These are phyloP conservation scores for Starmerella scarabaei DNA, from an alignment of 805 yeast genomes.

Conservation along the genomic window DNA sequence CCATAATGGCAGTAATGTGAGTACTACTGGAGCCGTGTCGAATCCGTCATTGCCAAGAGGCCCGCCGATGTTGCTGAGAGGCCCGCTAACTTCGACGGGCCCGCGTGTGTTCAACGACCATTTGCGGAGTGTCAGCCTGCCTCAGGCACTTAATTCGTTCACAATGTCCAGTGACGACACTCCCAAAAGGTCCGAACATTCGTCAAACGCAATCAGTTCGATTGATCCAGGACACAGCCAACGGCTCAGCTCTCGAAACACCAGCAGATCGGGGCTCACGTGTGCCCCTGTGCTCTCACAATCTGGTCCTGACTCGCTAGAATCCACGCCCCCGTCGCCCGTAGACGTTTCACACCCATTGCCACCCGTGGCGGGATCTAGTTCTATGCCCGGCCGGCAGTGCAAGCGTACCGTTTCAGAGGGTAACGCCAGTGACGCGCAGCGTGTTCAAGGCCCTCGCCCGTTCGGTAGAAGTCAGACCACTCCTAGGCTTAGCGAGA, in stretches of 20 bases:
- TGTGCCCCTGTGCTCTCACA: too few species aligned
- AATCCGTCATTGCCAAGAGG: not conserved
- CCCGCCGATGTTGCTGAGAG: not conserved
- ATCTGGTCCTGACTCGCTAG: too few species aligned
- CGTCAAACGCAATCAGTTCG: too few species aligned
- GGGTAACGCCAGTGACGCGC: not conserved
- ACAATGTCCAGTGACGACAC: not conserved
- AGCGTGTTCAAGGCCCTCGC: not conserved
- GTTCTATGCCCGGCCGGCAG: too few species aligned
- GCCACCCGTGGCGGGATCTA: too few species aligned
- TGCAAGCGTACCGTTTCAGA: not conserved
- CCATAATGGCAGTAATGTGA: not conserved
- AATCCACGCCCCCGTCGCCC: too few species aligned
- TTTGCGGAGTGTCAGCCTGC: slow-evolving; percentile 12
- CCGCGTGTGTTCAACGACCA: slow-evolving; percentile 1
- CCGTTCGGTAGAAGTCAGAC: slow-evolving; percentile 9
- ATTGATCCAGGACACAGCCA: too few species aligned
- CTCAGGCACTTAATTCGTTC: slow-evolving; percentile 8
- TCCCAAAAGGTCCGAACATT: not conserved
- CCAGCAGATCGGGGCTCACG: too few species aligned
- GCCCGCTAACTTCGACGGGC: not conserved
- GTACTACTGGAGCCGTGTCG: not conserved
- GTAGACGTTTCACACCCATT: too few species aligned
- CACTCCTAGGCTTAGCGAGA: not conserved
- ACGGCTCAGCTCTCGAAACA: too few species aligned